These are phyloP conservation scores for Paspalum vaginatum DNA, from an alignment of 176 grass and related monocot genomes.

Conservation along the genomic window DNA sequence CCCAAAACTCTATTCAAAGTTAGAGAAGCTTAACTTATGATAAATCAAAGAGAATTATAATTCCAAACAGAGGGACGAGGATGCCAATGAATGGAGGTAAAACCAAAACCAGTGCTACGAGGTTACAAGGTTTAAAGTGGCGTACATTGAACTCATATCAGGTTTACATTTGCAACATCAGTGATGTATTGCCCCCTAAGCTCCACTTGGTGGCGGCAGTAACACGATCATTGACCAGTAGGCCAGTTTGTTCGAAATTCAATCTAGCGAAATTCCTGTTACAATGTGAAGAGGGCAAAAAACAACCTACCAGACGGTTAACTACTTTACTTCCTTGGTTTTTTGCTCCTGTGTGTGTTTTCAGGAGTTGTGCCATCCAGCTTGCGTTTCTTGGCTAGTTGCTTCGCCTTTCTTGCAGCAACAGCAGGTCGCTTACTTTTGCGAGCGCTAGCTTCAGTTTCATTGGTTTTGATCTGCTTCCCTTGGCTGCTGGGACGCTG, in stretches of 20 bases:
- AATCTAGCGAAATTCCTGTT: not conserved
- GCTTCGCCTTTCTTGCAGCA: slow-evolving; percentile 75
- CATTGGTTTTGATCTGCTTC: slow-evolving; percentile 43
- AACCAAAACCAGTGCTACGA: not conserved
- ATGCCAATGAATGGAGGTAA: not conserved
- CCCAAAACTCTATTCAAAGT: too few relatives aligned
- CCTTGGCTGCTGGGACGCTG: slow-evolving; percentile 39
- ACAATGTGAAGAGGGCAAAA: not conserved
- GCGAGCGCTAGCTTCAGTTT: slow-evolving; percentile 1
- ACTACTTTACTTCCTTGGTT: slow-evolving; percentile 72
- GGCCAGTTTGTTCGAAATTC: slow-evolving; percentile 22
- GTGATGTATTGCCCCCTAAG: slow-evolving; percentile 1
- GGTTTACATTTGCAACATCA: slow-evolving; percentile 23
- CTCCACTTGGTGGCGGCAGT: not conserved
- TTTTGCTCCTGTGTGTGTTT: slow-evolving; percentile 66
- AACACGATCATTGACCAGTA: not conserved
- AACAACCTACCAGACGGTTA: not conserved
- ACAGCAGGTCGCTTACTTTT: slow-evolving; percentile 75
- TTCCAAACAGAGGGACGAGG: too few relatives aligned
- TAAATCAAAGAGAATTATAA: too few relatives aligned
- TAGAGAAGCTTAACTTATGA: too few relatives aligned
- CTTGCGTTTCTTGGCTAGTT: slow-evolving; percentile 81
- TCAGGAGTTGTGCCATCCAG: slow-evolving; percentile 55
- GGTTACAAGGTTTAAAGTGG: not conserved
- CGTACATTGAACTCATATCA: not conserved